Evolutionary conservation across 2,329 filamentous ascomycete species (phyloP), one percentile per base, ranked within the genome.

Genomic region (Talaromyces albobiverticillius): DNA sequence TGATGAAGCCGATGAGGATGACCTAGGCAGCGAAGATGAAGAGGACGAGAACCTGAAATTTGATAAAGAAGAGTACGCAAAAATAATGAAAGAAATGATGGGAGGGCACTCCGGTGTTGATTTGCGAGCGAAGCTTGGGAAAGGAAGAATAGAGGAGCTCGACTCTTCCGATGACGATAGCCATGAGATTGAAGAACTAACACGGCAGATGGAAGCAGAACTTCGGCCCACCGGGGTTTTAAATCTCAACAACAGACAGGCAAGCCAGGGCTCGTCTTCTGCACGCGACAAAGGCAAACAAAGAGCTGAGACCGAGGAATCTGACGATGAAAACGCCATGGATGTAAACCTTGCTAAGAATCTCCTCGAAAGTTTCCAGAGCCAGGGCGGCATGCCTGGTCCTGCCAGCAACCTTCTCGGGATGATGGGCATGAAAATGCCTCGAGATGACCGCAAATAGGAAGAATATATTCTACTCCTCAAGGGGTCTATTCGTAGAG

Each of bases 11-110:
- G 79, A 81, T 16, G 78, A 80, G 3, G 77, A 79, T 1, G 80
- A 80, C 7, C 78, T 80, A 14, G 67, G 81, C 0, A 79, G 79
- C 47, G 83, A 80, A 56, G 83, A 86, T 20, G 82, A 82, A 18
- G 88, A 90, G 63, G 87, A 91, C 59, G 86, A 86, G 61, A 87
- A 88, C 43, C 83, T 89, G 5, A 87, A 85, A 54, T 93, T 95
- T 61, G 85, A 95, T 59, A 92, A 97, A 69, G 83, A 86, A 32
- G 87, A 93, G 61, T 55, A 51, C 26, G 81, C 87, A 8, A 82
- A 78, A 51, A 90, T 96, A 81, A 96, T 99, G 90, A 84, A 85
- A 57, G 89, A 95, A 66, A 92, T 95, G 86, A 92, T 94, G 86
- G 89, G 89, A 0, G 77, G 85, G 69, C 78, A 82, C 7, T 70